Percentiles rank a stretch among this genome's conserved stretches.
Evolutionary conservation across 352 stramenopile species (phyloP).

Genomic region (Phytophthora tentaculata): DNA sequence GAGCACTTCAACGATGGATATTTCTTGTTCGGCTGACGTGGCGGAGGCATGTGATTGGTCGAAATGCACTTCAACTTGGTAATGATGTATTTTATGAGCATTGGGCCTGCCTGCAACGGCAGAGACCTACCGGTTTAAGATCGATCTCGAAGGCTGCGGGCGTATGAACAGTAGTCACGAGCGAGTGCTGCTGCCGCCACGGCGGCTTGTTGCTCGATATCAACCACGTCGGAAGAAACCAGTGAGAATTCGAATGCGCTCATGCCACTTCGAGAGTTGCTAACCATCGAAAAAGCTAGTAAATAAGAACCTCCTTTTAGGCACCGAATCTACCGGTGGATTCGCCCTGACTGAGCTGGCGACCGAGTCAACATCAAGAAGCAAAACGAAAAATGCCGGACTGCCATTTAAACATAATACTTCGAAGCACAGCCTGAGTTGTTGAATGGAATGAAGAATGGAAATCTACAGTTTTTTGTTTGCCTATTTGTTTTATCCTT

Average conservation of each 20-base stretch:
- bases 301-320: too few relatives aligned
- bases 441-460: too few relatives aligned
- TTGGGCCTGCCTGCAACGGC: slow-evolving; percentile 1
- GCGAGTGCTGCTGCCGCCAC: not conserved
- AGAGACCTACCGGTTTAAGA: slow-evolving; percentile 4
- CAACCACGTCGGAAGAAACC: slow-evolving; percentile 13
- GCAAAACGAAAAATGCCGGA: too few relatives aligned
- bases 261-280: slow-evolving; percentile 21
- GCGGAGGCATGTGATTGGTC: slow-evolving; percentile 22
- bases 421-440: too few relatives aligned
- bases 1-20: slow-evolving; percentile 33
- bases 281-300: too few relatives aligned
- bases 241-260: slow-evolving; percentile 22
- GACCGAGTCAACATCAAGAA: too few relatives aligned
- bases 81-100: not conserved
- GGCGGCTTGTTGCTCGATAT: slow-evolving; percentile 11
- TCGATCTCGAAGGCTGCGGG: not conserved
- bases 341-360: too few relatives aligned
- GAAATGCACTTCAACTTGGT: slow-evolving; percentile 34
- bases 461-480: too few relatives aligned
- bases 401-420: too few relatives aligned
- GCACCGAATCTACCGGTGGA: too few relatives aligned
- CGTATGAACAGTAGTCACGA: not conserved
- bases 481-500: too few relatives aligned
- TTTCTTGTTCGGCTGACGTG: slow-evolving; percentile 45